Evolutionary conservation across 2,329 filamentous ascomycete species (phyloP), one percentile per base, ranked within the genome.

Genomic region (Fusarium brachygibbosum): DNA sequence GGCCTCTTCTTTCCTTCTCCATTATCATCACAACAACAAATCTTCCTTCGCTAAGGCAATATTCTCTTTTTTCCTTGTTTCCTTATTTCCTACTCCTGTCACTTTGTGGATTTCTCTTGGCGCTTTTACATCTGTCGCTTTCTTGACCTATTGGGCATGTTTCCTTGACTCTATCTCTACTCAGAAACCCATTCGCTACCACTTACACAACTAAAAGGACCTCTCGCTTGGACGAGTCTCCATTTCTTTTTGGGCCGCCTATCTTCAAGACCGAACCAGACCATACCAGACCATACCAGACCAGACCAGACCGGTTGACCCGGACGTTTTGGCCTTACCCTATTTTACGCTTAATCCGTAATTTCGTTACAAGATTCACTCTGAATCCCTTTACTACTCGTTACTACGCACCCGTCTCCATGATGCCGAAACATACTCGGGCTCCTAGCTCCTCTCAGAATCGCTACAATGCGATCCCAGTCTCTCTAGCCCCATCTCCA

Each of bases 391-490:
- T 63, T 21, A 58, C 51, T 48, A 62, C 53, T 53, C 55, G 65
- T 52, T 64, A 35, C 40, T 57, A 60, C 42, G 58, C 37, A 50
- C 38, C 60, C 62, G 35, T 52, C 46, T 57, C 50, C 45, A 66
- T 72, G 70, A 85, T 85, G 83, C 80, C 83, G 55, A 84, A 82
- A 74, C 81, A 84, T 70, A 78, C 77, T 11, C 79, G 82, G 63
- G 78, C 78, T 58, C 75, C 80, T 44, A 84, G 80, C 73, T 71
- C 58, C 49, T 66, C 75, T 14, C 76, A 76, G 44, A 73, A 71
- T 51, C 72, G 72, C 56, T 79, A 79, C 64, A 64, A 72, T 34
- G 74, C 75, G 25, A 51, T 84, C 69, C 77, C 80, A 5, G 75
- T 80, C 29, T 79, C 82, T 45, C 76, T 84, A 34, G 81, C 79